A percentile compares a stretch with the other conserved stretches of the same genome.
Conservation (phyloP, 2,329 filamentous ascomycete genomes). For the Diatrype stigma region DNA sequence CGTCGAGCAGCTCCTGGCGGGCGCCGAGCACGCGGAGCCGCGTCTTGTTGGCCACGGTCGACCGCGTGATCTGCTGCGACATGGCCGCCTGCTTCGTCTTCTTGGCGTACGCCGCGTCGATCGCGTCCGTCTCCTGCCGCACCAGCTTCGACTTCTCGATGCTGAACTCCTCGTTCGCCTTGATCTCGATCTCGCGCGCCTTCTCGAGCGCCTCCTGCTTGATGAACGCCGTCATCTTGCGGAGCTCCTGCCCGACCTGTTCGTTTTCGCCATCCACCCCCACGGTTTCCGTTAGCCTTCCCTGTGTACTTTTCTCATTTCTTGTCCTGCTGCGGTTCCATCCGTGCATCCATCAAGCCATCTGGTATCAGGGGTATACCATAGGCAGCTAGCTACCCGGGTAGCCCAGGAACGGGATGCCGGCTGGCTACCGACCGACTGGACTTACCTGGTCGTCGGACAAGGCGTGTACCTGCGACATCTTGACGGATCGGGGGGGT, state of each 20-base stretch:
- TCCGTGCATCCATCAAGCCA: not conserved
- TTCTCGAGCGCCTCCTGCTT: slow-evolving; percentile 97
- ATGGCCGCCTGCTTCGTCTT: slow-evolving; percentile 98
- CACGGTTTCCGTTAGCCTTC: not conserved
- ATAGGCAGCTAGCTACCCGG: slow-evolving; percentile 12
- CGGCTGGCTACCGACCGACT: slow-evolving; percentile 1
- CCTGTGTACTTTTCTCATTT: not conserved
- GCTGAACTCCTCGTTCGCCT: slow-evolving; percentile 97
- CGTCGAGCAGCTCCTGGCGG: slow-evolving; percentile 85
- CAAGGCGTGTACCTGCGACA: slow-evolving; percentile 91
- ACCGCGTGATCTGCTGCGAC: slow-evolving; percentile 97
- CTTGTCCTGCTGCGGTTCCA: not conserved
- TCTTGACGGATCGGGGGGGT: slow-evolving; percentile 47
- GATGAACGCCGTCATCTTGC: slow-evolving; percentile 99
- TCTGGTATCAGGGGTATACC: slow-evolving; percentile 7
- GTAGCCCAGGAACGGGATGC: slow-evolving; percentile 10
- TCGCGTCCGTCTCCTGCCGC: slow-evolving; percentile 86
- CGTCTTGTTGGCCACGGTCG: slow-evolving; percentile 93
- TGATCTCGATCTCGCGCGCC: slow-evolving; percentile 93
- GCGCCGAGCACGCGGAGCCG: slow-evolving; percentile 82
- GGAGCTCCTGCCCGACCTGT: slow-evolving; percentile 94
- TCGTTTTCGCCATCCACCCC: no score
- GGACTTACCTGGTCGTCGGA: slow-evolving; percentile 87
- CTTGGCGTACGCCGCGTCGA: slow-evolving; percentile 92
- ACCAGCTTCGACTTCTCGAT: slow-evolving; percentile 99